Evolutionary conservation across 139 green algal genomes (phyloP).

Genomic region (Gonium pectorale): DNA sequence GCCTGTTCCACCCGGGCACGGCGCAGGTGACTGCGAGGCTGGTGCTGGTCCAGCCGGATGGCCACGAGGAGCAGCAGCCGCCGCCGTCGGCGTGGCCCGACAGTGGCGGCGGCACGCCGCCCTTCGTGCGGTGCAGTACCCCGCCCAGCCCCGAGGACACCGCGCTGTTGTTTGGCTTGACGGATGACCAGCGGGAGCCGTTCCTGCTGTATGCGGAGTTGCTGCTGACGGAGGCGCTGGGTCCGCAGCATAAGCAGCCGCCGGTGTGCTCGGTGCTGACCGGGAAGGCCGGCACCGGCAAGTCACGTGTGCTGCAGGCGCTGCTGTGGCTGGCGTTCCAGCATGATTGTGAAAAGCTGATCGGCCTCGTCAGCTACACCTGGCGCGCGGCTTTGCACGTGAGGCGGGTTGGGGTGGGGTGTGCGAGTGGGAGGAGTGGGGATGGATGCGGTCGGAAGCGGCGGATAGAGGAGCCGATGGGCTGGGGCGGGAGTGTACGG

Average conservation of each 20-base stretch:
- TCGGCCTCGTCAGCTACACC: conserved; percentile 12
- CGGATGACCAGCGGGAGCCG: not conserved
- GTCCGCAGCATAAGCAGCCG: no score
- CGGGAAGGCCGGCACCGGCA: not conserved
- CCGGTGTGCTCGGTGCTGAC: not conserved
- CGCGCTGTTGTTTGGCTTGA: not conserved
- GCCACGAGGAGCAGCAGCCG: not conserved
- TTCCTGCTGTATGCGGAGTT: not conserved
- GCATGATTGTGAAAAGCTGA: not conserved
- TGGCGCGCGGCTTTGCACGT: not conserved
- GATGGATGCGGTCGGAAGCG: no score
- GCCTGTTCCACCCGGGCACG: no score
- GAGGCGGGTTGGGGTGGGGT: no score
- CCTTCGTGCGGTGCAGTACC: not conserved
- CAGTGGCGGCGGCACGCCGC: not conserved
- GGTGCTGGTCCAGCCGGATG: no score
- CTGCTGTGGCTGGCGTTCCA: conserved; percentile 22
- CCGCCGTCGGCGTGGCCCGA: not conserved
- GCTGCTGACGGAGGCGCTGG: not conserved
- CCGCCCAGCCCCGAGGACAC: not conserved
- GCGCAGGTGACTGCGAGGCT: no score
- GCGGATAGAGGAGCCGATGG: no score
- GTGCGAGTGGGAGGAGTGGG: no score
- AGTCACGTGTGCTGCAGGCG: not conserved
- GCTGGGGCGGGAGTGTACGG: no score